Evolutionary conservation across 2,329 filamentous ascomycete species (phyloP).

Genomic region (Ramularia endophylla): DNA sequence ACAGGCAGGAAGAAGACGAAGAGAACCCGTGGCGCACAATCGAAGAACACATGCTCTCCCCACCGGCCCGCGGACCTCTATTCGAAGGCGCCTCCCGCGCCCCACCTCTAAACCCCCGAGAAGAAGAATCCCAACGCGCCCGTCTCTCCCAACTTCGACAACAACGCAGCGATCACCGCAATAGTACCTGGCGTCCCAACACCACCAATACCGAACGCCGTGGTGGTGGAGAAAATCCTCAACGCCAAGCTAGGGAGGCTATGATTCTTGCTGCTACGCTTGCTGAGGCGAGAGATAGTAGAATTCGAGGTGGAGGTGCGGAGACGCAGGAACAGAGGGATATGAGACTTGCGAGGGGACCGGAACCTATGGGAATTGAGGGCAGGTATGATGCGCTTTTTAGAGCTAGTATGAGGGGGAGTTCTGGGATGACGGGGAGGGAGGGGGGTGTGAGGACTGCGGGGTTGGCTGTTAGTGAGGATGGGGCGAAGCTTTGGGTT

Average conservation of each 20-base stretch:
- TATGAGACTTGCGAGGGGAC: no score
- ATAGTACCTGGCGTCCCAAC: no score
- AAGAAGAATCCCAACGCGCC: no score
- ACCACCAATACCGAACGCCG: no score
- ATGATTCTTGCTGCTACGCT: conserved; percentile 5
- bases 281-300: conserved; percentile 13
- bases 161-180: conserved; percentile 8
- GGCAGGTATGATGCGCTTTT: conserved; percentile 23
- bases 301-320: no score
- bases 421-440: conserved; percentile 11
- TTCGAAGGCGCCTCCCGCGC: conserved; percentile 27
- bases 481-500: conserved; percentile 43
- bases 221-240: not conserved
- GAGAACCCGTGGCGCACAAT: conserved; percentile 45
- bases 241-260: not conserved
- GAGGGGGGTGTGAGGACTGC: conserved; percentile 40
- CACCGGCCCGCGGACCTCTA: conserved; percentile 31
- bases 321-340: no score
- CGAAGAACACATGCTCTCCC: conserved; percentile 36
- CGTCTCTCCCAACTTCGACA: no score
- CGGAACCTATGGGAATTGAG: no score
- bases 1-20: conserved; percentile 23
- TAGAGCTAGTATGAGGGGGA: conserved; percentile 12
- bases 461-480: conserved; percentile 44
- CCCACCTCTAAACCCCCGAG: no score